A percentile compares a stretch with the other conserved stretches of the same genome.
phyloP scores from a whole-genome alignment of 768 basidiomycete species.

The Pulveroboletus frians region DNA sequence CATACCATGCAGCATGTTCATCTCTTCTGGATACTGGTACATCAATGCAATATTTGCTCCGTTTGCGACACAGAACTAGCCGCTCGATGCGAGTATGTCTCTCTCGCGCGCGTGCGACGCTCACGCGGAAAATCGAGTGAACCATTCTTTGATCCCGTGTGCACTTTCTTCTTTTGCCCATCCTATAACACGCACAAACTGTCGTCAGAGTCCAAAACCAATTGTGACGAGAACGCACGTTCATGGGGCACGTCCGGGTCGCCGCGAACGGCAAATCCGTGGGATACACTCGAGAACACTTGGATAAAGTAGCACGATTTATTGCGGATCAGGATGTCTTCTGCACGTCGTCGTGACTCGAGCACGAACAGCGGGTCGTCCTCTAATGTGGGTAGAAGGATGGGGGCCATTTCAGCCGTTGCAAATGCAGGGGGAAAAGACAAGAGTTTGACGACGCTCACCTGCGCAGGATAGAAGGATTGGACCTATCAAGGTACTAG shows the following conservation, averaged over 20 bases:
- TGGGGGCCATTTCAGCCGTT: neutral
- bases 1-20: no score
- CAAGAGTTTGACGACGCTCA: neutral
- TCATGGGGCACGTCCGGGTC: slow-evolving; percentile 13
- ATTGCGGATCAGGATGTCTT: slow-evolving; percentile 47
- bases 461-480: slow-evolving; percentile 5
- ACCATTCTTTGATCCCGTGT: slow-evolving; percentile 43
- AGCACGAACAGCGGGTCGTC: slow-evolving; percentile 46
- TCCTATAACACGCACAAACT: slow-evolving; percentile 30
- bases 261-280: slow-evolving; percentile 8
- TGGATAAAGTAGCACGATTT: slow-evolving; percentile 51
- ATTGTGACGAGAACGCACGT: slow-evolving; percentile 9
- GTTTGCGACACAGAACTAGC: neutral
- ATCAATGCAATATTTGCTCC: no score
- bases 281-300: slow-evolving; percentile 39
- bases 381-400: slow-evolving; percentile 30
- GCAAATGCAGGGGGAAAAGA: neutral
- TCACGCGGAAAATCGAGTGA: slow-evolving; percentile 15
- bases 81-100: no score
- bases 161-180: slow-evolving; percentile 59
- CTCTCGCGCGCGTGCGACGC: neutral
- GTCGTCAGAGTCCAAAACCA: neutral
- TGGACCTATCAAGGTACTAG: no score
- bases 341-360: slow-evolving; percentile 46
- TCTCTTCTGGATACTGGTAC: no score